These are phyloP conservation scores for Ottelia alismoides DNA, from an alignment of 106 monocot species.

Conservation along the genomic window DNA sequence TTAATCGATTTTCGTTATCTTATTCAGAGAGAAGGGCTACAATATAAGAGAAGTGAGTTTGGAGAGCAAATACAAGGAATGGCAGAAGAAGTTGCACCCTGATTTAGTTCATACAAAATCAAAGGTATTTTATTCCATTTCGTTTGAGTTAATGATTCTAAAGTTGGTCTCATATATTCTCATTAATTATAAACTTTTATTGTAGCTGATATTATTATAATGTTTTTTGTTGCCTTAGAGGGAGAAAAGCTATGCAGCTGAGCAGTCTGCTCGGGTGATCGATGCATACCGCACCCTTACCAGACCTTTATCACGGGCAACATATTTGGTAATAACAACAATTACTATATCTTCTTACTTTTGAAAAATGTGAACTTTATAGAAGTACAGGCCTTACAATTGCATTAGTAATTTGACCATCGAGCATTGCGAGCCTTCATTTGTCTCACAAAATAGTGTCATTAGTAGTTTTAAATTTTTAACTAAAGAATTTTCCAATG, in stretches of 20 bases:
- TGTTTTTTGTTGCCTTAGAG: slow-evolving; percentile 19
- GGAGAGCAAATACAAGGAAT: slow-evolving; percentile 83
- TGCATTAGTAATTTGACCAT: too few species aligned
- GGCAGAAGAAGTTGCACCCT: slow-evolving; percentile 93
- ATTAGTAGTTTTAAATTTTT: too few species aligned
- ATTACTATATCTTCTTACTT: too few species aligned
- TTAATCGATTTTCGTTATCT: too few species aligned
- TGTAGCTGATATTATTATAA: too few species aligned
- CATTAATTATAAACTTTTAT: not conserved
- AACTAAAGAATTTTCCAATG: too few species aligned
- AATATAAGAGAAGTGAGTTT: slow-evolving; percentile 33
- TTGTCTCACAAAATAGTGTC: too few species aligned
- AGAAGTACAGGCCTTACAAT: too few species aligned
- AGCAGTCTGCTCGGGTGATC: slow-evolving; percentile 74
- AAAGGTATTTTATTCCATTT: slow-evolving; percentile 30
- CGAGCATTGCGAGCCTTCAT: too few species aligned
- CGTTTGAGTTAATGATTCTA: too few species aligned
- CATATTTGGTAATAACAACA: slow-evolving; percentile 73
- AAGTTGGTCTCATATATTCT: too few species aligned
- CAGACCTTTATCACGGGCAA: slow-evolving; percentile 58
- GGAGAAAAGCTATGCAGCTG: slow-evolving; percentile 64
- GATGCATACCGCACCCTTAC: slow-evolving; percentile 77
- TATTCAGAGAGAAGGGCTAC: slow-evolving; percentile 38
- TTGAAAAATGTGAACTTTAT: too few species aligned
- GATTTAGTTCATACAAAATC: slow-evolving; percentile 85